Evolutionary conservation across 208 protist species (phyloP).

Genomic region (Crithidia fasciculata): DNA sequence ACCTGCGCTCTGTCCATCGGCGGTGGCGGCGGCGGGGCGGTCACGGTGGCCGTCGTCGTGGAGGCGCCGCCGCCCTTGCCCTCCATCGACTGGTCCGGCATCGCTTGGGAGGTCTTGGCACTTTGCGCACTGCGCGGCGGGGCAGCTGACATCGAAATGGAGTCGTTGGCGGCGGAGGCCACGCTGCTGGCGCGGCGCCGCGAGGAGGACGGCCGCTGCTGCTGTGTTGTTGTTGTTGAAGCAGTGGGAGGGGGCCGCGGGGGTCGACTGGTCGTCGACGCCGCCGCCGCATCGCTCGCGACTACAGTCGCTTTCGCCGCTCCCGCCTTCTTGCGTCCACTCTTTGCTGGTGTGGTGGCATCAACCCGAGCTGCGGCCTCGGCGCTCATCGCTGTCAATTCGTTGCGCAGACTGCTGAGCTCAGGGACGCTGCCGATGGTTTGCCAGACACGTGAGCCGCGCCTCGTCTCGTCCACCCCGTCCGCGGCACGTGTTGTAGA

Average conservation of each 20-base stretch:
- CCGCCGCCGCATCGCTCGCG: not conserved
- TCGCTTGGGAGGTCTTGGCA: not conserved
- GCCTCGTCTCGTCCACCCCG: not conserved
- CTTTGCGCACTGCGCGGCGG: not conserved
- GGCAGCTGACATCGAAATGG: not conserved
- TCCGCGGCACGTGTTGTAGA: too few species aligned
- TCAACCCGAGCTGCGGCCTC: not conserved
- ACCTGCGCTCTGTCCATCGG: not conserved
- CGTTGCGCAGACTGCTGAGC: slow-evolving; percentile 3
- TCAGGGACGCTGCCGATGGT: slow-evolving; percentile 15
- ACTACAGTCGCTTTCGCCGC: not conserved
- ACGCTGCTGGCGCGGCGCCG: slow-evolving; percentile 1
- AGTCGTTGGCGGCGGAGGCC: not conserved
- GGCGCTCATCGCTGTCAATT: not conserved
- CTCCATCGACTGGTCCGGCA: not conserved
- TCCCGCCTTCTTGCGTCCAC: not conserved
- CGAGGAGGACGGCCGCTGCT: not conserved
- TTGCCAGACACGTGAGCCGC: not conserved
- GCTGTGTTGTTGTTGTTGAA: not conserved
- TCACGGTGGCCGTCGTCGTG: not conserved
- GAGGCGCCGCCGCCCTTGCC: not conserved
- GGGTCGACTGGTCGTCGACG: not conserved
- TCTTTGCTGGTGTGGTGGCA: not conserved
- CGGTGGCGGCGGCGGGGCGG: not conserved
- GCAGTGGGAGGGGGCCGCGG: not conserved